A percentile compares a stretch with the other conserved stretches of the same genome.
Conservation (phyloP, 225 moss, liverwort and hornwort species). For the Asterella californica region DNA sequence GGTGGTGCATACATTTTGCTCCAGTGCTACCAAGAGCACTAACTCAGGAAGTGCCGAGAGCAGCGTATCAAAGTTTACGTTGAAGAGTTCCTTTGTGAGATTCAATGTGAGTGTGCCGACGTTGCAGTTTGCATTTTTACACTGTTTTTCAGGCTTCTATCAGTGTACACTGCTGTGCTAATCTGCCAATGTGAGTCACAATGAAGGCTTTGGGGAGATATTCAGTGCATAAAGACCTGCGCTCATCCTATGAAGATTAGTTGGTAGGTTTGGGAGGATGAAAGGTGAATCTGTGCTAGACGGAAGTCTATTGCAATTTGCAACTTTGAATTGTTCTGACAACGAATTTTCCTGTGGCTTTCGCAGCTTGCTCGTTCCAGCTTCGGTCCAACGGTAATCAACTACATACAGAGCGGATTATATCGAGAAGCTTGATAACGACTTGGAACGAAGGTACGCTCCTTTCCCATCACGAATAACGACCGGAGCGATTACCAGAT, state of each 20-base stretch:
- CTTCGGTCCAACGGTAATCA: too few relatives aligned
- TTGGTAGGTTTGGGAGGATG: not conserved
- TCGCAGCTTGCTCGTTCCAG: slow-evolving; percentile 30
- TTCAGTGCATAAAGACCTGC: not conserved
- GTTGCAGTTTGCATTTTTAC: not conserved
- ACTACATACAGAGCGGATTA: too few relatives aligned
- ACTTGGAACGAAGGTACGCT: too few relatives aligned
- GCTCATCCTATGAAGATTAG: not conserved
- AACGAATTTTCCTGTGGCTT: not conserved
- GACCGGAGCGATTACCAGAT: not conserved
- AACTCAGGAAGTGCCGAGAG: not conserved
- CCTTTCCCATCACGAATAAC: too few relatives aligned
- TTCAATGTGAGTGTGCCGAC: slow-evolving; percentile 1
- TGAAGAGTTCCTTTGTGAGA: slow-evolving; percentile 28
- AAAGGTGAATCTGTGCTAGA: not conserved
- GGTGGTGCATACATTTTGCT: slow-evolving; percentile 8
- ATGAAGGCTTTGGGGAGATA: not conserved
- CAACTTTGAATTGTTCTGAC: not conserved
- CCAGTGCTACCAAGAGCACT: not conserved
- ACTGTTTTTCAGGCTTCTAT: too few relatives aligned
- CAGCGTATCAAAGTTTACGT: not conserved
- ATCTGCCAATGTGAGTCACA: not conserved
- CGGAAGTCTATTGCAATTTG: not conserved
- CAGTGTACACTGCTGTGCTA: not conserved
- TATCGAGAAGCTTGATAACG: too few relatives aligned